Base-by-base conservation (phyloP, 352 stramenopile species). In the Phytopythium aichiense region DNA sequence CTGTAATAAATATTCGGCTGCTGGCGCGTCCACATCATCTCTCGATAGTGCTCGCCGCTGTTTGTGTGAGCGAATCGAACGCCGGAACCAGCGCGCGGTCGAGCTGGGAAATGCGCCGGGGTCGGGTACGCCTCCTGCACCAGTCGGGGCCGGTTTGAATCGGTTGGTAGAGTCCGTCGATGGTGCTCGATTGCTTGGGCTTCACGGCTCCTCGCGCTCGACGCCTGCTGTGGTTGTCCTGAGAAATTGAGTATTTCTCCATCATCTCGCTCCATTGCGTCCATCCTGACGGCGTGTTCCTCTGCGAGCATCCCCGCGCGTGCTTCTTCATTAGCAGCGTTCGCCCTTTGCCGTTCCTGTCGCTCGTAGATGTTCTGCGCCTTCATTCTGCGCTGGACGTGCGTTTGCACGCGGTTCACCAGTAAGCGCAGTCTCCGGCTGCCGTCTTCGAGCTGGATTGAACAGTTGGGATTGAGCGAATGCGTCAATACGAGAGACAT, bases 351-450 rank as follows among this genome's bases (percentile, higher is more conserved):
- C 28, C 48, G 48, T 7, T 54, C 48, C 25, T 54, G 48, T n/a
- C 53, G 35, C 35, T 46, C 38, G 22, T 58, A 46, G n/a, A 46
- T 46, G 8, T 51, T 51, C 40, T 37, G 38, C 23, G 55, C 40
- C 40, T 35, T 35, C 37, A 50, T 50, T n/a, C 55, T 28, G 33
- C 42, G 55, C 56, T 84, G 71, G 42, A 89, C 18, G 65, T 87
- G 69, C 2, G 64, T 31, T 58, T 91, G 76, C 3, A 89, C 65
- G 22, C 69, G 68, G 20, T 87, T 67, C 25, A 91, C 75, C 0
- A 89, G 51, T 8, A 61, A 64, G 20, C 61, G 68, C 56, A 91
- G 48, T 52, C 83, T 60, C 6, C 51, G 66, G 54, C 66, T 79
- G 4, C 69, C 78, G 13, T 80, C 71, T 7, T 89, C 80, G 16